Base-by-base conservation (phyloP, 192 early-diverging fungal species). In the Backusella luteola region DNA sequence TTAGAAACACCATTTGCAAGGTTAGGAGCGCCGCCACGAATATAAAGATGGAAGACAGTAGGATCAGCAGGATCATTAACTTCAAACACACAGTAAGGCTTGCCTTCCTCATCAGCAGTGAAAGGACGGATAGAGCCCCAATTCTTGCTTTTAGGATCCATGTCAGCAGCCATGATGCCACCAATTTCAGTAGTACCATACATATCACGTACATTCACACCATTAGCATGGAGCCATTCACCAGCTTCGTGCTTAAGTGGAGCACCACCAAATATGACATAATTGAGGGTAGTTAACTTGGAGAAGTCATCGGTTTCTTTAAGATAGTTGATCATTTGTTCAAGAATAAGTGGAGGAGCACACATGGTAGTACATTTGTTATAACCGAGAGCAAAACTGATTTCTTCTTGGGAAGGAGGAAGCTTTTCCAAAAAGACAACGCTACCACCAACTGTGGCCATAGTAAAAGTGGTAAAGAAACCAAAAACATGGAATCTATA, bases 401-500 rank as follows among this genome's bases (percentile, higher is more conserved):
- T 52, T 11, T 73, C 71, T 5, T 17, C 15, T 53, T 53, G 44
- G 49, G 71, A 73, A 73, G 71, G 32, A 21, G 71, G 71, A 34
- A 73, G 71, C 34, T 73, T 49, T 35, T 35, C 49, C 46, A 73
- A 35, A n/a, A 73, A 73, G 4, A 73, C 71, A 4, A 35, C 6
- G 7, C 32, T 36, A 53, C 32, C 71, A 11, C 71, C 71, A 8
- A 73, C 34, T 2, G 49, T 19, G 4, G 32, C 15, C 34, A 53
- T 73, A 35, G 32, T 73, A 35, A 73, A 53, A 8, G 34, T n/a
- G 6, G 49, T 7, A 36, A 53, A 49, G 26, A 53, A n/a, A 21
- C 71, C 71, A 53, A 53, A 53, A 34, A 53, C n/a, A 35, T 73
- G 71, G 44, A 73, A 73, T n/a, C 71, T 73, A 56, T 34, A 38